Evolutionary conservation across 306 rosid species (phyloP).

Genomic region (Astragalus membranaceus): DNA sequence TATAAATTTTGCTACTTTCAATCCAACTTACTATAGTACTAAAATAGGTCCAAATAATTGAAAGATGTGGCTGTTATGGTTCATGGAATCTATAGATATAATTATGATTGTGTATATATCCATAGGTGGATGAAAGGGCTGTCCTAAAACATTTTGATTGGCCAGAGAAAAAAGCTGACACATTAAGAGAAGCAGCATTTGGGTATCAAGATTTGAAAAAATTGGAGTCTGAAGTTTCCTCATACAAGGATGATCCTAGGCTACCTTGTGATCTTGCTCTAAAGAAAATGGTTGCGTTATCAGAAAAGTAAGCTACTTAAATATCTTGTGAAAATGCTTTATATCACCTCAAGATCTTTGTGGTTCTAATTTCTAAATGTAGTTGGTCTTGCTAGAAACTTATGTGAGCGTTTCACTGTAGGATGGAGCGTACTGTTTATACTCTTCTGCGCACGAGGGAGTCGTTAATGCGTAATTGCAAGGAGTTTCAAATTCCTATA

Average conservation of each 20-base stretch:
- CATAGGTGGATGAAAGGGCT: slow-evolving; percentile 94
- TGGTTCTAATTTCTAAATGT: neutral
- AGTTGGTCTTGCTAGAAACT: neutral
- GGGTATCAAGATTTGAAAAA: slow-evolving; percentile 82
- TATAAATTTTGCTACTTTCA: neutral
- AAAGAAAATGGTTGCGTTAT: slow-evolving; percentile 84
- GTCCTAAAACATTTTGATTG: slow-evolving; percentile 92
- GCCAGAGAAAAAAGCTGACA: slow-evolving; percentile 99
- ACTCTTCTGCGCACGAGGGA: slow-evolving; percentile 84
- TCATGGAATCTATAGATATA: neutral
- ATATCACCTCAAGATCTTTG: neutral
- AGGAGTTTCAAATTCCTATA: slow-evolving; percentile 72
- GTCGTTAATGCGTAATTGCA: slow-evolving; percentile 70
- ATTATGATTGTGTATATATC: slow-evolving; percentile 8
- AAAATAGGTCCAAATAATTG: neutral
- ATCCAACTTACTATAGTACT: neutral
- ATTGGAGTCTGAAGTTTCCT: slow-evolving; percentile 77
- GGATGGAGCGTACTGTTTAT: slow-evolving; percentile 91
- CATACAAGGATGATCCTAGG: slow-evolving; percentile 67
- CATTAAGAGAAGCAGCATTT: slow-evolving; percentile 90
- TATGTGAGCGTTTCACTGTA: slow-evolving; percentile 18
- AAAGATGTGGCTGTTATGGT: neutral
- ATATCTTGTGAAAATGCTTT: neutral
- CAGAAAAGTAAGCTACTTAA: slow-evolving; percentile 65
- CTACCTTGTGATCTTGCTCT: slow-evolving; percentile 76